Percentiles rank a stretch among this genome's conserved stretches.
Conservation (phyloP, 495 filamentous ascomycete genomes). For the Penicillium desertorum region DNA sequence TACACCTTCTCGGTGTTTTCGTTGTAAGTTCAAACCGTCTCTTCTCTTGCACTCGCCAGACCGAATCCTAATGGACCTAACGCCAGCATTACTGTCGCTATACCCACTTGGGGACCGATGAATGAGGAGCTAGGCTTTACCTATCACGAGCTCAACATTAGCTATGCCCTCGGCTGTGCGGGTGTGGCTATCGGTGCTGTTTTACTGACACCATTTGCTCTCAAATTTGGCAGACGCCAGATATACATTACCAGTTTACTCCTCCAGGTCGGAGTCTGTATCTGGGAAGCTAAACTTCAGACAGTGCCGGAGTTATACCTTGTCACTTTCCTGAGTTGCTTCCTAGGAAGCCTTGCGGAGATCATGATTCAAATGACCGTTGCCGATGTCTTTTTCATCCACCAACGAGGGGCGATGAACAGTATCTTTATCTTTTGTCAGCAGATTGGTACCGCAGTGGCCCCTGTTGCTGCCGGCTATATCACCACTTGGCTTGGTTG, state of each 20-base stretch:
- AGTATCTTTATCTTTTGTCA: conserved; percentile 37
- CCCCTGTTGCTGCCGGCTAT: conserved; percentile 39
- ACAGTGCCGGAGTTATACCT: conserved; percentile 27
- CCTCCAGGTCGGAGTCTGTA: conserved; percentile 27
- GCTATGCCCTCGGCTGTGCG: conserved; percentile 13
- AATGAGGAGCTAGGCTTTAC: conserved; percentile 27
- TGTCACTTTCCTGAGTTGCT: conserved; percentile 6
- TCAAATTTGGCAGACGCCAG: conserved; percentile 40
- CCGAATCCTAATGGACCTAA: too few species aligned
- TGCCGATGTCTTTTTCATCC: conserved; percentile 45
- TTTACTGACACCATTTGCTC: conserved; percentile 40
- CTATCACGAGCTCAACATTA: conserved; percentile 23
- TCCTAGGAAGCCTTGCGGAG: conserved; percentile 33
- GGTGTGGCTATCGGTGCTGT: conserved; percentile 36
- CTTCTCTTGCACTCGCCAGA: too few species aligned
- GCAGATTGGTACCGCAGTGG: conserved; percentile 31
- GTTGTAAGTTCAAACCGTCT: too few species aligned
- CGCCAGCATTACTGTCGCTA: too few species aligned
- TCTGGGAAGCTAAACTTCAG: conserved; percentile 29
- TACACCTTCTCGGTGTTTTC: too few species aligned
- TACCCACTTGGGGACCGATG: conserved; percentile 15
- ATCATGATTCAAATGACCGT: conserved; percentile 42
- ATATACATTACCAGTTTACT: conserved; percentile 38
- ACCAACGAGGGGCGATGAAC: conserved; percentile 41
- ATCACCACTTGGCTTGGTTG: conserved; percentile 38